These are phyloP conservation scores for Aspergillus wentii DNA, from an alignment of 495 filamentous ascomycete genomes.

Conservation along the genomic window DNA sequence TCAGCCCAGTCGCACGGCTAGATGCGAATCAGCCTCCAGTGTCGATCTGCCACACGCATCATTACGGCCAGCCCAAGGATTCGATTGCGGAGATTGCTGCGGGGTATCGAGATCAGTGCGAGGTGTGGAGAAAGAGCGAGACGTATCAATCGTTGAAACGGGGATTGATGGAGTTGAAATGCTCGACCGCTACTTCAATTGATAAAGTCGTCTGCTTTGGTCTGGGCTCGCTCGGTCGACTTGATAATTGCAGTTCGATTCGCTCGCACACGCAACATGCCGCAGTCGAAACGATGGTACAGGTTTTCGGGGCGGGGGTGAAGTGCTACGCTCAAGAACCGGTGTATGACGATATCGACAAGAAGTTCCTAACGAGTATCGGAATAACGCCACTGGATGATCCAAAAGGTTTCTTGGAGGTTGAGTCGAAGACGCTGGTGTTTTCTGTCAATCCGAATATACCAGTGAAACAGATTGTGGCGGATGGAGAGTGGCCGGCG, in stretches of 20 bases:
- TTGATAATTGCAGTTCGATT: constrained; percentile 6
- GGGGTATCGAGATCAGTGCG: background rate
- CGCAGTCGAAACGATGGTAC: constrained; percentile 14
- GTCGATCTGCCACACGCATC: background rate
- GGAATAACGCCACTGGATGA: constrained; percentile 21
- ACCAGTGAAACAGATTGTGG: constrained; percentile 29
- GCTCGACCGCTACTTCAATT: background rate
- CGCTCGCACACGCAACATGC: constrained; percentile 17
- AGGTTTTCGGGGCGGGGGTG: constrained; percentile 6
- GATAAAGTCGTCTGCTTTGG: constrained; percentile 17
- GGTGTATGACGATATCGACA: constrained; percentile 17
- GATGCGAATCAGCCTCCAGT: background rate
- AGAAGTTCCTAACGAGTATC: constrained; percentile 11
- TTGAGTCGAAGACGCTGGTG: constrained; percentile 23
- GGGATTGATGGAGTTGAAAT: too few relatives aligned
- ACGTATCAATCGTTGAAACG: background rate
- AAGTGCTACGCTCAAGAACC: constrained; percentile 27
- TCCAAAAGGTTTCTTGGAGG: constrained; percentile 25
- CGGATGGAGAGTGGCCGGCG: constrained; percentile 25
- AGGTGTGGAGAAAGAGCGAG: background rate
- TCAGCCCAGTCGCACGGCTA: background rate
- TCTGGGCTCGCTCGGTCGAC: constrained; percentile 7
- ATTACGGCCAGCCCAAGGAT: background rate
- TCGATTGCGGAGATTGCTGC: background rate
- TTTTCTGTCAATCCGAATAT: constrained; percentile 28